phyloP scores from a whole-genome alignment of 73 alveolate genomes.

The Effrenium voratum region DNA sequence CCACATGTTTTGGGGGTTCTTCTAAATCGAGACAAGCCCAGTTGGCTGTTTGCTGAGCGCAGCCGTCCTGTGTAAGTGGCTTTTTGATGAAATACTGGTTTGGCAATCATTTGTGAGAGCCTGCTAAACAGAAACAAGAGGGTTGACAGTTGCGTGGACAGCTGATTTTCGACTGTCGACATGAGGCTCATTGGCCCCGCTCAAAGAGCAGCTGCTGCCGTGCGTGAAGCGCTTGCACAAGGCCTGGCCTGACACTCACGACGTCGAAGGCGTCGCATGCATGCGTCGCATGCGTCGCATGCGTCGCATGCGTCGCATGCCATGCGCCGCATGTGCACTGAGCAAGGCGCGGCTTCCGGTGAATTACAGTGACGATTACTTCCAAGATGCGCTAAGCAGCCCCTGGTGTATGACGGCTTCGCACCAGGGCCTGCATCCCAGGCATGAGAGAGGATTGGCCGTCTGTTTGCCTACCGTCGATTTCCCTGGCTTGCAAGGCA shows the following conservation, averaged over 20 bases:
- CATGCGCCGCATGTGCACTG: background rate
- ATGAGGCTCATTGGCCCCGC: background rate
- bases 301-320: background rate
- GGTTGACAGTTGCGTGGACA: too few species aligned
- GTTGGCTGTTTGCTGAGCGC: too few species aligned
- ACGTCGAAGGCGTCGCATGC: background rate
- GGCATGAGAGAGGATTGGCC: too few species aligned
- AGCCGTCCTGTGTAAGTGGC: too few species aligned
- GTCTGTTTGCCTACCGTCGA: too few species aligned
- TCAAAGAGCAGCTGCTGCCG: slow-evolving; percentile 33
- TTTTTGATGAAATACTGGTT: too few species aligned
- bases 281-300: background rate
- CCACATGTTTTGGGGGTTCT: too few species aligned
- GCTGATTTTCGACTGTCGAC: too few species aligned
- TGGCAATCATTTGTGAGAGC: too few species aligned
- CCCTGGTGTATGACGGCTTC: background rate
- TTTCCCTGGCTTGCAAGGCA: slow-evolving; percentile 19
- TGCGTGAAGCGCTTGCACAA: slow-evolving; percentile 54
- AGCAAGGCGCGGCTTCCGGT: slow-evolving; percentile 70
- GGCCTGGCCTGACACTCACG: background rate
- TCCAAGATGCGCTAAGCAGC: slow-evolving; percentile 21
- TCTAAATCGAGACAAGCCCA: too few species aligned
- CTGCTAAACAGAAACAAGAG: too few species aligned
- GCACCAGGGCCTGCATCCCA: too few species aligned
- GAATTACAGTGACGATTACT: slow-evolving; percentile 70